A percentile compares a stretch with the other conserved stretches of the same genome.
These are phyloP conservation scores for Rhodocollybia butyracea DNA, from an alignment of 768 basidiomycete genomes.

Conservation along the genomic window DNA sequence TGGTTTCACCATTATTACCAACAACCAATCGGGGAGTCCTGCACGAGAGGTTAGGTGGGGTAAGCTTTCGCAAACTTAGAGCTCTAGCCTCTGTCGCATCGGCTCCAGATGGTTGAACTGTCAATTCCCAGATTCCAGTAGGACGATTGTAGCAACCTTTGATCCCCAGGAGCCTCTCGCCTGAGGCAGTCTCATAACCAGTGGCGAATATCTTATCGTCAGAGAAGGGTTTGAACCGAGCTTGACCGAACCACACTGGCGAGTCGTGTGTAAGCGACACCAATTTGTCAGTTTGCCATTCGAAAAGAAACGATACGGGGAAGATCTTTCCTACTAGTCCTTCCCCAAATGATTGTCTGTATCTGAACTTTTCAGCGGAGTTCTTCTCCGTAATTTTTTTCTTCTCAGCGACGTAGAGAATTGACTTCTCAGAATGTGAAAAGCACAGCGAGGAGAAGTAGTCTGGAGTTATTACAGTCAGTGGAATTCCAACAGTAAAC, in stretches of 20 bases:
- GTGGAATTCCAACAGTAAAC: background rate
- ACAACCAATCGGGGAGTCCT: conserved; percentile 61
- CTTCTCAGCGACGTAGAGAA: conserved; percentile 61
- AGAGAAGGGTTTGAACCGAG: conserved; percentile 41
- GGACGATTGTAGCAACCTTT: conserved; percentile 61
- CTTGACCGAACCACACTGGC: conserved; percentile 51
- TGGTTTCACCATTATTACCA: conserved; percentile 15
- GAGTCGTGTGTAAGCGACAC: conserved; percentile 11
- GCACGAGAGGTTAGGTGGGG: conserved; percentile 40
- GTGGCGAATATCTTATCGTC: conserved; percentile 43
- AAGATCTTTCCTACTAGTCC: conserved; percentile 47
- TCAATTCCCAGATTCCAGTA: conserved; percentile 52
- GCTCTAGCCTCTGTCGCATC: conserved; percentile 8
- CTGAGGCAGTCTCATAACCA: conserved; percentile 56
- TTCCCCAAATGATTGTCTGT: conserved; percentile 63
- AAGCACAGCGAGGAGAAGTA: conserved; percentile 50
- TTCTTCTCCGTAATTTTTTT: conserved; percentile 28
- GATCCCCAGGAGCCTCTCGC: conserved; percentile 57
- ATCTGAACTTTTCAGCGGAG: conserved; percentile 42
- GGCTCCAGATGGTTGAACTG: conserved; percentile 16
- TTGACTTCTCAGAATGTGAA: conserved; percentile 44
- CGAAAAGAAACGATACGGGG: conserved; percentile 53
- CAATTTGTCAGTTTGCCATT: conserved; percentile 31
- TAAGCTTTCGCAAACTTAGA: conserved; percentile 34
- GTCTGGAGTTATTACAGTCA: conserved; percentile 31